Conservation (phyloP, 768 basidiomycete species). For the Hericium coralloides region DNA sequence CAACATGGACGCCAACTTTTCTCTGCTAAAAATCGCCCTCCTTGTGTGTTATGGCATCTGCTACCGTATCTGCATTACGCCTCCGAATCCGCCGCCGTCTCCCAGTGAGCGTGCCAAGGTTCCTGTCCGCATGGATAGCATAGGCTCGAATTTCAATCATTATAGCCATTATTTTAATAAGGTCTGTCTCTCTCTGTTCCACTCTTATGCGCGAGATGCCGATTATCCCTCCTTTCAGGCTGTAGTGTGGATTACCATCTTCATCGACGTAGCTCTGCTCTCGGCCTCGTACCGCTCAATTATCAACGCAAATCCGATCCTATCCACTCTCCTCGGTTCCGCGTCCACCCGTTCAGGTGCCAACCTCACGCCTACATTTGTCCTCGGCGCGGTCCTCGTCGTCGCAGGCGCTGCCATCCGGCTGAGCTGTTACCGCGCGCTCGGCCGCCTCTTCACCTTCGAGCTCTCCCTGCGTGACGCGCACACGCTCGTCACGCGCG, state of each 20-base stretch:
- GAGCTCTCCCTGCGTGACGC: slow-evolving; percentile 16
- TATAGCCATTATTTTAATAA: not conserved
- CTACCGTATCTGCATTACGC: not conserved
- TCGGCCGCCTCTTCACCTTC: slow-evolving; percentile 22
- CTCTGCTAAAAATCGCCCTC: not conserved
- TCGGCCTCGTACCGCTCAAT: not conserved
- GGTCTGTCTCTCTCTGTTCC: not conserved
- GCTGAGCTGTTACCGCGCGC: slow-evolving; percentile 15
- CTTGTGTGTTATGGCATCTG: not conserved
- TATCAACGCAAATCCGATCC: not conserved
- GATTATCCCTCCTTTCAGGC: not conserved
- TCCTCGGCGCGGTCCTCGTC: slow-evolving; percentile 7
- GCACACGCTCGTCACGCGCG: slow-evolving; percentile 19
- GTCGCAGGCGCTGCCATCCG: slow-evolving; percentile 9
- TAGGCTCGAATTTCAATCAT: not conserved
- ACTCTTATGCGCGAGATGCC: not conserved
- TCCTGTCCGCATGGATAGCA: not conserved
- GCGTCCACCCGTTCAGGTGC: not conserved
- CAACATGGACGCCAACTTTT: too few species aligned
- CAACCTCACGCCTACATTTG: slow-evolving; percentile 8
- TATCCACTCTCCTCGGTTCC: not conserved
- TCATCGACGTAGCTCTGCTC: not conserved
- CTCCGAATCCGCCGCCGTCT: not conserved
- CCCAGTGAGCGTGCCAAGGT: not conserved
- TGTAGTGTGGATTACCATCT: not conserved